Evolutionary conservation across 2,329 filamentous ascomycete genomes (phyloP).

Genomic region (Dothiorella sarmentorum): DNA sequence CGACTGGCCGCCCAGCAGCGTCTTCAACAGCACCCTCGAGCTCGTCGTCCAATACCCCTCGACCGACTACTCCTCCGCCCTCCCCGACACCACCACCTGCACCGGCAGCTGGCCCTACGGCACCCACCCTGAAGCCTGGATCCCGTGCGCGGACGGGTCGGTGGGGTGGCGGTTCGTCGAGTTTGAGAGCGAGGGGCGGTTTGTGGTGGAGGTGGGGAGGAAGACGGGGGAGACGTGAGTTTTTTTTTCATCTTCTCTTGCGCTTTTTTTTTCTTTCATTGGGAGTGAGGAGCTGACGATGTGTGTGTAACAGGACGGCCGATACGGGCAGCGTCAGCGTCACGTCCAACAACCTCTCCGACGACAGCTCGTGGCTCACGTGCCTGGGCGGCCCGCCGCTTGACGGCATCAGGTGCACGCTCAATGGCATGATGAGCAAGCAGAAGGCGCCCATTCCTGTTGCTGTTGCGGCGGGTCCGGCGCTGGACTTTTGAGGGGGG

Average conservation of each 20-base stretch:
- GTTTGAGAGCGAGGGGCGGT: conserved; percentile 12
- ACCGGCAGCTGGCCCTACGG: conserved; percentile 16
- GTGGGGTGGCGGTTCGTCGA: conserved; percentile 1
- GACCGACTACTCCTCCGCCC: not conserved
- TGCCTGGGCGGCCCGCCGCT: conserved; percentile 17
- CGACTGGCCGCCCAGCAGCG: conserved; percentile 24
- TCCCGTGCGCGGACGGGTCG: not conserved
- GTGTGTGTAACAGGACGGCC: not conserved
- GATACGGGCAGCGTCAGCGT: conserved; percentile 4
- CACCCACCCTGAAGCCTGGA: not conserved
- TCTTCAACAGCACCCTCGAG: conserved; percentile 26
- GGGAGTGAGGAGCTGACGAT: too few species aligned
- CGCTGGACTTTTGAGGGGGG: not conserved
- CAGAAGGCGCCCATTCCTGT: not conserved
- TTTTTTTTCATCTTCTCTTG: not conserved
- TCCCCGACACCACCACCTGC: conserved; percentile 20
- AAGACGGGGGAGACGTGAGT: not conserved
- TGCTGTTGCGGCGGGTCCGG: not conserved
- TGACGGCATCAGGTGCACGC: conserved; percentile 16
- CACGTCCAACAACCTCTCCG: conserved; percentile 1
- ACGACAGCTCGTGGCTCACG: conserved; percentile 9
- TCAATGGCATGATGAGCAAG: conserved; percentile 9
- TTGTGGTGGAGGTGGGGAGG: conserved; percentile 5
- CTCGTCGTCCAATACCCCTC: conserved; percentile 23
- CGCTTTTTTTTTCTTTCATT: not conserved